Conservation (phyloP, 129 eudicot genomes). For the Escallonia rubra region DNA sequence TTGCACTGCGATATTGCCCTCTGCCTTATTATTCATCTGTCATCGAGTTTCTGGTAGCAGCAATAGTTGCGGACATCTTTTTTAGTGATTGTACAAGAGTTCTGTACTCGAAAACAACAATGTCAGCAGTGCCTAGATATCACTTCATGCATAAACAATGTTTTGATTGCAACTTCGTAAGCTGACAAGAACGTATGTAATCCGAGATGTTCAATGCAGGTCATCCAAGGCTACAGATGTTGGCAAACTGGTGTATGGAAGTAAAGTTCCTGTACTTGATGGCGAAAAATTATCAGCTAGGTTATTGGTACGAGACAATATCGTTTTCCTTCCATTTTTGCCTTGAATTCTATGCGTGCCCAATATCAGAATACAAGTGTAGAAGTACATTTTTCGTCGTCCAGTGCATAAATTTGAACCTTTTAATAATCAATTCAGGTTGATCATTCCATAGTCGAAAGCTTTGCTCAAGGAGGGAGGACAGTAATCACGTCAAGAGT, state of each 20-base stretch:
- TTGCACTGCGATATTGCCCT: too few species aligned
- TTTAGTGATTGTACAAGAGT: too few species aligned
- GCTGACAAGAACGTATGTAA: too few species aligned
- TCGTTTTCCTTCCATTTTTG: background rate
- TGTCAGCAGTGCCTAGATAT: too few species aligned
- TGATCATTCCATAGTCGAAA: slow-evolving; percentile 89
- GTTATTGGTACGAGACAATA: slow-evolving; percentile 55
- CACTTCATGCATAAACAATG: too few species aligned
- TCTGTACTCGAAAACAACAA: too few species aligned
- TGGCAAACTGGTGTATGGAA: slow-evolving; percentile 52
- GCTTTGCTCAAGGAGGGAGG: slow-evolving; percentile 90
- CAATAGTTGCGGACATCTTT: too few species aligned
- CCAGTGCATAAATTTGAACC: background rate
- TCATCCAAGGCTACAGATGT: slow-evolving; percentile 82
- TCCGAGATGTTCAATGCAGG: slow-evolving; percentile 25
- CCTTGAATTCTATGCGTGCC: too few species aligned
- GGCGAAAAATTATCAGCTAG: slow-evolving; percentile 65
- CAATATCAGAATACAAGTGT: too few species aligned
- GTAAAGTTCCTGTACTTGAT: slow-evolving; percentile 65
- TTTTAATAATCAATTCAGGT: slow-evolving; percentile 32
- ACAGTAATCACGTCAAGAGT: slow-evolving; percentile 72
- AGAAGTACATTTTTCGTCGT: background rate
- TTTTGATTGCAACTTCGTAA: too few species aligned
- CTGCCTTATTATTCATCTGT: too few species aligned
- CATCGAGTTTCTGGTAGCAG: too few species aligned